Evolutionary conservation across 2,329 filamentous ascomycete species (phyloP).

Genomic region (Ramichloridium luteum): DNA sequence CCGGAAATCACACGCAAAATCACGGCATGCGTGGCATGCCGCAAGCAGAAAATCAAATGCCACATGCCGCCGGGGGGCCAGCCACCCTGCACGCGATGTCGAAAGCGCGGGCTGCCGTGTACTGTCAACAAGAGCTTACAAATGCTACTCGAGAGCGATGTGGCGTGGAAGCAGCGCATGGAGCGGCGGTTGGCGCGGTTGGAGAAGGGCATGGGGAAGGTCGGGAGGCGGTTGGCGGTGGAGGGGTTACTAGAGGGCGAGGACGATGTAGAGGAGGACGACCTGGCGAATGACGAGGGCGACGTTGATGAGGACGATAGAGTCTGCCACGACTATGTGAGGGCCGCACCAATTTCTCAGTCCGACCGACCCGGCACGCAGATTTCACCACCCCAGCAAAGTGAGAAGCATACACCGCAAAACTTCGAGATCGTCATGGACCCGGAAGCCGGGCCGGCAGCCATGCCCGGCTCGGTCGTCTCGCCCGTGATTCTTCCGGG

Average conservation of each 20-base stretch:
- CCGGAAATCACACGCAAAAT: constrained; percentile 22
- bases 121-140: constrained; percentile 32
- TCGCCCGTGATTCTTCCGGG: constrained; percentile 18
- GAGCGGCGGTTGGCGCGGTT: constrained; percentile 34
- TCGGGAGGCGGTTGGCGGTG: constrained; percentile 13
- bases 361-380: too few species aligned
- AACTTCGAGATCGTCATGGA: constrained; percentile 30
- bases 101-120: constrained; percentile 29
- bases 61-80: constrained; percentile 27
- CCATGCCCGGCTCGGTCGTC: constrained; percentile 23
- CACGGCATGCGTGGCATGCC: constrained; percentile 29
- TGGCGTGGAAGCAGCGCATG: constrained; percentile 30
- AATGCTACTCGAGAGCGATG: constrained; percentile 32
- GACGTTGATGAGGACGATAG: constrained; percentile 13
- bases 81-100: constrained; percentile 30
- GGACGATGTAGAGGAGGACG: too few species aligned
- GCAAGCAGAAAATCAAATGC: constrained; percentile 34
- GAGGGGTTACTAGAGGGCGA: constrained; percentile 16
- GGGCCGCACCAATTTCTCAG: too few species aligned
- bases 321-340: too few species aligned
- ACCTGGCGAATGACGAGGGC: too few species aligned
- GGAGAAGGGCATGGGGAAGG: constrained; percentile 29
- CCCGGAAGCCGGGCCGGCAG: constrained; percentile 25
- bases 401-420: constrained; percentile 18
- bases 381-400: constrained; percentile 10